phyloP scores from a whole-genome alignment of 345 rosid species.

The Lepidium aucheri region DNA sequence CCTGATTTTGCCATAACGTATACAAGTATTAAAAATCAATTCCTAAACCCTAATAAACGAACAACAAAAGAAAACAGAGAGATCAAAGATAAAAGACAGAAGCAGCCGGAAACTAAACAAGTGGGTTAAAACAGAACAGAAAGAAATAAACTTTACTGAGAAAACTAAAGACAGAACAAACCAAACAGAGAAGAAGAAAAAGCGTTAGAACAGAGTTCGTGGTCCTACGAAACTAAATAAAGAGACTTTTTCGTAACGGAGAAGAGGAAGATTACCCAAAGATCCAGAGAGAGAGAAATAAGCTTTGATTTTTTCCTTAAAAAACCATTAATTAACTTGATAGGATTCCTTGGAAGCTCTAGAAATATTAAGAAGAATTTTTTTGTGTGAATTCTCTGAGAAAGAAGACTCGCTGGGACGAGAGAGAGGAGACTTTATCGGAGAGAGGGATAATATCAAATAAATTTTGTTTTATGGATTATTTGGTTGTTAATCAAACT shows the following conservation, averaged over 20 bases:
- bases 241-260: not conserved
- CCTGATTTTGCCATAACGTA: not conserved
- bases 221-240: not conserved
- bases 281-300: not conserved
- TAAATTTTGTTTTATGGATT: not conserved
- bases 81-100: not conserved
- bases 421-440: constrained; percentile 26
- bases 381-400: not conserved
- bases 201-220: constrained; percentile 2
- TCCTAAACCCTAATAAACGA: not conserved
- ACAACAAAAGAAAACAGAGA: not conserved
- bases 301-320: not conserved
- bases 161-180: not conserved
- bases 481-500: constrained; percentile 32
- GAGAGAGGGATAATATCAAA: constrained; percentile 1
- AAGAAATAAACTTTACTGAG: not conserved
- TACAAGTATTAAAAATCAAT: not conserved
- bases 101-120: not conserved
- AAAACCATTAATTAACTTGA: not conserved
- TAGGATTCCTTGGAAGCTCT: not conserved
- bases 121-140: not conserved
- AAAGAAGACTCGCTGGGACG: constrained; percentile 7
- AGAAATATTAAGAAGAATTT: not conserved
- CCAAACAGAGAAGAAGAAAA: not conserved
- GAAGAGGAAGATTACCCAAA: not conserved